Percentiles rank a stretch among this genome's conserved stretches.
These are phyloP conservation scores for Groenewaldozyma sp. DNA, from an alignment of 1,139 yeast species.

Conservation along the genomic window DNA sequence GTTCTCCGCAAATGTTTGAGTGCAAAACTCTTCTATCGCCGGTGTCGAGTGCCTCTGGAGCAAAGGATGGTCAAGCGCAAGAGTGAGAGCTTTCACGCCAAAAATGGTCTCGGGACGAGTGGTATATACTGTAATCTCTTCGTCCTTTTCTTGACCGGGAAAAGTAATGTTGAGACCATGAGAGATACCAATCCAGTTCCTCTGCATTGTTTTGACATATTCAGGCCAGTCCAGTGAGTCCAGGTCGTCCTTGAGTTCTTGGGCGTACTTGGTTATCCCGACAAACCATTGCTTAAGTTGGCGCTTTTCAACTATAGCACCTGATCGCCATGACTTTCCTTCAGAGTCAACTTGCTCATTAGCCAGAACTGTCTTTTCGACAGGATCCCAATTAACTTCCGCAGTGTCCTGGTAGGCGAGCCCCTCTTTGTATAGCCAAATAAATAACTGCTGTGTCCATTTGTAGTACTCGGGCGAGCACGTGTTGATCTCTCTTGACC, in stretches of 20 bases:
- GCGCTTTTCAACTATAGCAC: slow-evolving; percentile 81
- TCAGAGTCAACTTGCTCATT: slow-evolving; percentile 91
- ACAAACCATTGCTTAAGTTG: slow-evolving; percentile 86
- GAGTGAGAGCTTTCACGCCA: slow-evolving; percentile 73
- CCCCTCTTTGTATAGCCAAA: slow-evolving; percentile 62
- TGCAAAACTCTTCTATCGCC: slow-evolving; percentile 8
- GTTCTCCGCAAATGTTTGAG: slow-evolving; percentile 36
- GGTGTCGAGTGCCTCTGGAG: slow-evolving; percentile 11
- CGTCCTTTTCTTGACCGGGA: slow-evolving; percentile 14
- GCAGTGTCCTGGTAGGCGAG: slow-evolving; percentile 80
- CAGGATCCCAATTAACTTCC: slow-evolving; percentile 95
- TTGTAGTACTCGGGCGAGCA: slow-evolving; percentile 81
- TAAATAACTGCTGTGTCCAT: slow-evolving; percentile 83
- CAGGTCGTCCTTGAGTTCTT: slow-evolving; percentile 55
- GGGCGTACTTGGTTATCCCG: slow-evolving; percentile 75
- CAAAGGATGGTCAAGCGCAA: slow-evolving; percentile 63
- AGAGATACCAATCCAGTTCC: slow-evolving; percentile 88
- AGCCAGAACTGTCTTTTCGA: slow-evolving; percentile 87
- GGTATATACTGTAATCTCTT: slow-evolving; percentile 41
- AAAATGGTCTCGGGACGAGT: slow-evolving; percentile 84
- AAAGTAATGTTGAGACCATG: slow-evolving; percentile 57
- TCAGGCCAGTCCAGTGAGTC: slow-evolving; percentile 68
- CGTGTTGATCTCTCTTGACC: slow-evolving; percentile 88
- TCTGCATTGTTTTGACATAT: slow-evolving; percentile 83
- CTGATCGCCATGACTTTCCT: slow-evolving; percentile 94